Base-by-base conservation (phyloP, 345 rosid genomes). In the Gossypium thurberi region DNA sequence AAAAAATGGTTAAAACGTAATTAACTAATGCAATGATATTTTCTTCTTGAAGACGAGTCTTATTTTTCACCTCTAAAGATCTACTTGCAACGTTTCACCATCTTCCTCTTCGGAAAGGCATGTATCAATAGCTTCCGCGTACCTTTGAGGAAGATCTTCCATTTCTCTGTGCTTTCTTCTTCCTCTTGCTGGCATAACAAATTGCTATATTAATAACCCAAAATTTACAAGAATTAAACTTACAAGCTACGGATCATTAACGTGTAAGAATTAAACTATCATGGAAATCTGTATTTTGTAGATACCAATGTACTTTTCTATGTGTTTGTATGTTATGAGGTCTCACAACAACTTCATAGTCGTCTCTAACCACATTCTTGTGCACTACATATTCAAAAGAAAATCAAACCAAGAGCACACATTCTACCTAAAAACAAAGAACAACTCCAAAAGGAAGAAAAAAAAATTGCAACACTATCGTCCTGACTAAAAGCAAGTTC, bases 311-410 rank as follows among this genome's bases (percentile, higher is more conserved):
- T 90, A 92, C 76, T 92, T 88, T 88, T 81, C 84, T 82, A 77
- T 92, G 89, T 86, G 85, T 84, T 76, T 89, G 89, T 47, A 89
- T 44, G 84, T 90, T 94, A 77, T 94, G 98, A 81, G 98, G 99
- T 82, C 99, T 92, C 89, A 95, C 77, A 84, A 89, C 85, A 84
- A 95, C 92, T 76, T 98, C 99, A 82, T 88, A 92, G 43, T 89
- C 80, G 60, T 95, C 98, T 88, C 99, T 95, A 77, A 10, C 20
- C 33, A 37, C 55, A 73, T 42, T 58, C 33, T 66, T 6, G 8
- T 53, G 23, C 52, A 50, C 13, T 21, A 21, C 23, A 53, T 42
- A 48, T 57, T 46, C 58, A 47, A 60, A 59, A 57, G 50, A 40
- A 58, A 43, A 26, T 46, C 8, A 63, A 56, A 18, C 26, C 46